Evolutionary conservation across 1,284 basidiomycete species (phyloP), one percentile per base, ranked within the genome.

Genomic region (Cystobasidiaceae sp.): DNA sequence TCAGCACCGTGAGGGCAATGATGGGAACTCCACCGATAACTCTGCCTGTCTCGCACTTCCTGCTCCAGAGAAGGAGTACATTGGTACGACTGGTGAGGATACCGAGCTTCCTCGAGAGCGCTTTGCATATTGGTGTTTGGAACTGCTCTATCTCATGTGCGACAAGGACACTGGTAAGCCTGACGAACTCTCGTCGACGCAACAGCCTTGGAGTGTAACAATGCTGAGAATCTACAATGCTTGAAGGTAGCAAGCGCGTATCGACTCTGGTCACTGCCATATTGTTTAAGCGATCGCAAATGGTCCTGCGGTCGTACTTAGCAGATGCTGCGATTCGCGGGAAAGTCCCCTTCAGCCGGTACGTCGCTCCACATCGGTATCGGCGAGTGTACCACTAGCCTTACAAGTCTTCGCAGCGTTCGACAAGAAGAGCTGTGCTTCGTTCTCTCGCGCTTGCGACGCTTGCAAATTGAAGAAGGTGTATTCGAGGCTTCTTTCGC

Each of bases 121-220:
- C 8, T 91, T 93, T 73, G 86, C 88, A 7, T 96, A 92, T 77
- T 97, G 93, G 92, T 92, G 89, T 71, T 88, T 97, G 68, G 91
- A 96, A 72, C 78, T 94, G 25, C 77, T 97, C 17, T 92, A 96
- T 75, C 75, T 88, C 68, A 81, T 89, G 25, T 91, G 88, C 71
- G 86, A 86, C 0, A 79, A 84, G 70, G 78, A 32, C 28, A 19
- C 45, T 17, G 50, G 9, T 15, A 64, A 15, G 9, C n/a, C 44
- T n/a, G 13, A 30, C 25, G 17, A 17, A n/a, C 27, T n/a, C 19
- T 15, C 8, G 50, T 33, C 13, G 13, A 33, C 21, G 30, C 27
- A 54, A 39, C 34, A 4, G 21, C 21, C 11, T 48, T 45, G 6
- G 17, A 9, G 34, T 54, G 50, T 56, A 32, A 43, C 5, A 8